Evolutionary conservation across 2,329 filamentous ascomycete species (phyloP).

Genomic region (Aspergillus hiratsukae): DNA sequence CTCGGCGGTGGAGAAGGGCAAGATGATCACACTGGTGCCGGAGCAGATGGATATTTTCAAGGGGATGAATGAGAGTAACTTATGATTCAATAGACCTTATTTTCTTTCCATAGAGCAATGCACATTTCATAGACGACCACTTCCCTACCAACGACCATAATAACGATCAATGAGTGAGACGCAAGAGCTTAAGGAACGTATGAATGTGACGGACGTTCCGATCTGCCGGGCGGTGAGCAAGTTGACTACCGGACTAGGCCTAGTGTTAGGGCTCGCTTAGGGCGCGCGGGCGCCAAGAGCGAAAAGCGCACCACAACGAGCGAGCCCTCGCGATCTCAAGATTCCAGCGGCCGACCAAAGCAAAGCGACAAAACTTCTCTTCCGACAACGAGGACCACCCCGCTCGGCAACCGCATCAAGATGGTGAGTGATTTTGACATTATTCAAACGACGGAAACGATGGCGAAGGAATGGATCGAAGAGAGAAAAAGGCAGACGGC

Average conservation of each 20-base stretch:
- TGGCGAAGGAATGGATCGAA: neutral
- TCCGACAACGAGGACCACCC: constrained; percentile 39
- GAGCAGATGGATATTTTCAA: constrained; percentile 49
- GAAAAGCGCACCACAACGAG: constrained; percentile 38
- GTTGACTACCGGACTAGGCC: constrained; percentile 13
- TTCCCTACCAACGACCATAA: neutral
- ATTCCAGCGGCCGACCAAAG: constrained; percentile 30
- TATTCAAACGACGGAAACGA: neutral
- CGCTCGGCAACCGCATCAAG: constrained; percentile 42
- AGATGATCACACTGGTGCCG: constrained; percentile 56
- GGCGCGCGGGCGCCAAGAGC: constrained; percentile 33
- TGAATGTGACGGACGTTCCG: neutral
- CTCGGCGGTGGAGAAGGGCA: constrained; percentile 52
- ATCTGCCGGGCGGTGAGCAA: constrained; percentile 17
- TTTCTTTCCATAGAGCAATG: neutral
- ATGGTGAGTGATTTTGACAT: constrained; percentile 37
- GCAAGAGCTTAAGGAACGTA: neutral
- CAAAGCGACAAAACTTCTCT: constrained; percentile 37
- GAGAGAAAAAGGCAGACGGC: neutral
- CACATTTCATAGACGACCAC: neutral
- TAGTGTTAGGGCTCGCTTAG: constrained; percentile 43
- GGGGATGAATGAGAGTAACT: neutral
- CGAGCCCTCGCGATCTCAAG: constrained; percentile 25
- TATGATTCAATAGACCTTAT: neutral
- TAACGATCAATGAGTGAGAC: neutral